Conservation (phyloP, 2,329 filamentous ascomycete genomes). For the Paramyrothecium roridum region DNA sequence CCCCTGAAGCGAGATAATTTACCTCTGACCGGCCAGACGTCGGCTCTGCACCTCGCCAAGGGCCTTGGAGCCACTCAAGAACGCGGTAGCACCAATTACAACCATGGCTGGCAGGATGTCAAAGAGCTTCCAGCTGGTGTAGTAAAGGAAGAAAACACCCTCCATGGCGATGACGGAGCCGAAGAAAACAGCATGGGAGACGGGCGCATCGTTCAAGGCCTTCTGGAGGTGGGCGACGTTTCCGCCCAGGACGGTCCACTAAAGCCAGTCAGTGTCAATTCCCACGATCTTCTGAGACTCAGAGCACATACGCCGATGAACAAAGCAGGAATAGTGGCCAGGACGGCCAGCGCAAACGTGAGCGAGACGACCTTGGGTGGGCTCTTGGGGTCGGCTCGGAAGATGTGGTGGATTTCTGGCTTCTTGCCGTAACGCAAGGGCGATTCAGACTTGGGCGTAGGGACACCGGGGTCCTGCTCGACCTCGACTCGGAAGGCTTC, state of each 20-base stretch:
- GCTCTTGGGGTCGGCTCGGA: constrained; percentile 74
- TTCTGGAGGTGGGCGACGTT: constrained; percentile 76
- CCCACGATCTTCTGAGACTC: no score
- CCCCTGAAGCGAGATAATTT: constrained; percentile 10
- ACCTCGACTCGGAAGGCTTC: constrained; percentile 73
- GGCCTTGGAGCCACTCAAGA: constrained; percentile 85
- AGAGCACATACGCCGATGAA: constrained; percentile 60
- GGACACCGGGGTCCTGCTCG: constrained; percentile 57
- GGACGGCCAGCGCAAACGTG: constrained; percentile 70
- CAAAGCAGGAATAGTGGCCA: constrained; percentile 71
- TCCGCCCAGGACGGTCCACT: constrained; percentile 81
- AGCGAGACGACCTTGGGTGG: constrained; percentile 78
- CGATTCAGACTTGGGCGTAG: constrained; percentile 59
- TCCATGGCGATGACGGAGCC: constrained; percentile 86
- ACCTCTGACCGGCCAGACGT: constrained; percentile 70
- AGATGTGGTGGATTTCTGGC: constrained; percentile 86
- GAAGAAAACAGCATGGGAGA: constrained; percentile 82
- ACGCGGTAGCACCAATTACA: constrained; percentile 66
- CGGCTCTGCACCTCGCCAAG: constrained; percentile 90
- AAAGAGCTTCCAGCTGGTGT: constrained; percentile 88
- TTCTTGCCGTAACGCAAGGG: constrained; percentile 81
- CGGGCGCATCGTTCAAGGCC: constrained; percentile 71
- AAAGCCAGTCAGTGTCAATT: constrained; percentile 15
- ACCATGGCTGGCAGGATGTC: constrained; percentile 74
- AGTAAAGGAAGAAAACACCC: constrained; percentile 91